Conservation (phyloP, 2,329 filamentous ascomycete genomes). For the Aspergillus sp. region DNA sequence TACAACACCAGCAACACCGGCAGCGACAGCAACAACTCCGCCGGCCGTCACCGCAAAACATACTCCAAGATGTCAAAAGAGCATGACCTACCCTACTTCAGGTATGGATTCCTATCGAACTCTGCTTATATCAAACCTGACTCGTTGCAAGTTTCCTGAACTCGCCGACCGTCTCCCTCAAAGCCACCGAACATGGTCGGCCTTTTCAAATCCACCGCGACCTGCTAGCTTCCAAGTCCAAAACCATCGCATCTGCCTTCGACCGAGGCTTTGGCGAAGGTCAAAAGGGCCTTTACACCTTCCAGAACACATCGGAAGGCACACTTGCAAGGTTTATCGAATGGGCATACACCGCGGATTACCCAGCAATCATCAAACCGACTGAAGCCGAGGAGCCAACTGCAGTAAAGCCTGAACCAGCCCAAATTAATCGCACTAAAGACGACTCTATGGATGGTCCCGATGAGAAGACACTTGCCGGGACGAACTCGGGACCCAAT, state of each 20-base stretch:
- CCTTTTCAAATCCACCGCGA: slow-evolving; percentile 13
- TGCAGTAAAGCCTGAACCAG: not conserved
- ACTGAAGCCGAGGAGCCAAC: not conserved
- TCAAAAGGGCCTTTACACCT: slow-evolving; percentile 4
- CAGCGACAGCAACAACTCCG: no score
- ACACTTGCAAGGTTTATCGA: slow-evolving; percentile 11
- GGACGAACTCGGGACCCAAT: not conserved
- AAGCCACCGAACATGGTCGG: not conserved
- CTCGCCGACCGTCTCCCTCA: slow-evolving; percentile 2
- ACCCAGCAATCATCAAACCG: slow-evolving; percentile 1
- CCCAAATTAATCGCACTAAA: not conserved
- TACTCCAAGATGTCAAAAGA: no score
- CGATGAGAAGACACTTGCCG: not conserved
- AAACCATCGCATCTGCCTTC: slow-evolving; percentile 3
- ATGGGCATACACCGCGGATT: slow-evolving; percentile 12
- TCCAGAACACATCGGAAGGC: slow-evolving; percentile 9
- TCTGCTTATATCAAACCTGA: not conserved
- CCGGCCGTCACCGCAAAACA: no score
- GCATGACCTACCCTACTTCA: no score
- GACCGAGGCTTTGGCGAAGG: slow-evolving; percentile 4
- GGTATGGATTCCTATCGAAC: no score
- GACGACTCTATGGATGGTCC: no score
- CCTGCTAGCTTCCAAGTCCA: slow-evolving; percentile 9
- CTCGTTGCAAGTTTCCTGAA: slow-evolving; percentile 3
- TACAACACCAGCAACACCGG: no score